These are phyloP conservation scores for Euphrasia confusa DNA, from an alignment of 257 asterid species.

Conservation along the genomic window DNA sequence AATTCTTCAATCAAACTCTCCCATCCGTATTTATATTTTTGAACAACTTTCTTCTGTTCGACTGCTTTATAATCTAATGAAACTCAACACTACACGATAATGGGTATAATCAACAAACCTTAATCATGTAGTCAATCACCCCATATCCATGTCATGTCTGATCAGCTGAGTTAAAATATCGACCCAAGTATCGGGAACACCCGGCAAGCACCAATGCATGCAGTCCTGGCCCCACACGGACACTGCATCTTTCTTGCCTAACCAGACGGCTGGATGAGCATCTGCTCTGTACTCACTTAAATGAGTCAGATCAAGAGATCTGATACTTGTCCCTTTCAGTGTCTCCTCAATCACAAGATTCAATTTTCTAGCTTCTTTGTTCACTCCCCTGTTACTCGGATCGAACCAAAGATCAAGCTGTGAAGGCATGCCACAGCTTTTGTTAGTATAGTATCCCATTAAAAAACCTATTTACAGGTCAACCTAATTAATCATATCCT, in stretches of 20 bases:
- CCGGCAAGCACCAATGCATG: slow-evolving; percentile 98
- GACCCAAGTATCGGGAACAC: slow-evolving; percentile 96
- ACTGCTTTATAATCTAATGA: too few species aligned
- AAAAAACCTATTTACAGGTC: too few species aligned
- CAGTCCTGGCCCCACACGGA: slow-evolving; percentile 95
- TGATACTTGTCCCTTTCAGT: slow-evolving; percentile 48
- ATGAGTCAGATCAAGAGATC: slow-evolving; percentile 56
- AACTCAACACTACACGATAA: too few species aligned
- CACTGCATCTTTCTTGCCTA: slow-evolving; percentile 91
- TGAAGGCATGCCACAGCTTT: slow-evolving; percentile 28
- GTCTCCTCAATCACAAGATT: slow-evolving; percentile 59
- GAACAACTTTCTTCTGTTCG: too few species aligned
- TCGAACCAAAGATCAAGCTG: slow-evolving; percentile 94
- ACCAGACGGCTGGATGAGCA: slow-evolving; percentile 94
- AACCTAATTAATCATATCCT: too few species aligned
- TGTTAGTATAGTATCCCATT: background rate
- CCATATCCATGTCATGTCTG: slow-evolving; percentile 39
- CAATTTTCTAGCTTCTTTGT: slow-evolving; percentile 73
- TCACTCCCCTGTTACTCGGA: slow-evolving; percentile 70
- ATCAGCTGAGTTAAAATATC: slow-evolving; percentile 72
- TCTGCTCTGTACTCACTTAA: slow-evolving; percentile 87
- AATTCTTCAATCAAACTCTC: too few species aligned
- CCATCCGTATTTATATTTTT: too few species aligned
- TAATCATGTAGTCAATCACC: too few species aligned
- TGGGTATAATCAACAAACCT: too few species aligned